Evolutionary conservation across 2,329 filamentous ascomycete species (phyloP), one percentile per base, ranked within the genome.

Genomic region (Periconia sp.): DNA sequence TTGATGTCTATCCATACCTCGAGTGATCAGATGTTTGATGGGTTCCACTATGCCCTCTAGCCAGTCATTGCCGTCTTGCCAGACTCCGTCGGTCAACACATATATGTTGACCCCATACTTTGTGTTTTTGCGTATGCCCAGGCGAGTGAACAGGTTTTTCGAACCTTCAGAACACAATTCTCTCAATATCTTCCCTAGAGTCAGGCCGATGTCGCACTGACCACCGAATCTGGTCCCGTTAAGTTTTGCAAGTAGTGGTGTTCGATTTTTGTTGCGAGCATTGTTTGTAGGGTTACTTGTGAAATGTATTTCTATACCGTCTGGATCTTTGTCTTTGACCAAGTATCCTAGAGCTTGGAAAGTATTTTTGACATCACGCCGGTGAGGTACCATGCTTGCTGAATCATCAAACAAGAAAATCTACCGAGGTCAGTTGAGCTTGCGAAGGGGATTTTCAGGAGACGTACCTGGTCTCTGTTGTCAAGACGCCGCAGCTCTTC

Each of bases 41-140:
- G 51, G 37, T 7, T 56, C 33, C 0, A 45, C 40, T 13, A 59
- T 41, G 2, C 44, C 47, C 27, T 45, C 43, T 1, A 57, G 14
- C 31, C 23, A 41, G n/a, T 42, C 27, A 17, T 49, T 17, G 6
- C 33, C 48, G 11, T 49, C 53, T 17, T 50, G 19, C 62, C 62
- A 66, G 1, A 57, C 42, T 11, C 59, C 63, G 45, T 66, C 57
- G 0, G 63, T 66, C n/a, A 66, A 45, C 1, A 65, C 51, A 23
- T 64, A 58, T 13, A 62, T 19, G 10, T 46, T 62, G 11, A 50
- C 45, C 50, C 33, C 48, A 53, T 33, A 52, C 46, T 14, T 45
- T 35, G 1, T 23, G 45, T 41, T 14, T 6, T 20, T 42, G 17
- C 18, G 41, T 5, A 18, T 3, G 10, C 41, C 41, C 17, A 42